These are phyloP conservation scores for Lactifluus volemus DNA, from an alignment of 768 basidiomycete species.

Conservation along the genomic window DNA sequence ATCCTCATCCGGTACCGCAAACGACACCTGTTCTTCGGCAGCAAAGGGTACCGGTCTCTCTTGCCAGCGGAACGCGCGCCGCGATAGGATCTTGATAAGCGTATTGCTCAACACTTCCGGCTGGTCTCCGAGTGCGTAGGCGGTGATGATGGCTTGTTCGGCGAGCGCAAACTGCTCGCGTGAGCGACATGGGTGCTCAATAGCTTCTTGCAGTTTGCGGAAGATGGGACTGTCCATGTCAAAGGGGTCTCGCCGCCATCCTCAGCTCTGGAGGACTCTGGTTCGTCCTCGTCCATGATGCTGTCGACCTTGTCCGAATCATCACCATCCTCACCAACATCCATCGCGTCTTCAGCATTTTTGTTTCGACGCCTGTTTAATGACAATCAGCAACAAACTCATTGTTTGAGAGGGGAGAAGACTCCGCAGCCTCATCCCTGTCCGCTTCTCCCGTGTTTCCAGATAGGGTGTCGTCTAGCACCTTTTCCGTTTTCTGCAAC, in stretches of 20 bases:
- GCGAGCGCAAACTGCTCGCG: constrained; percentile 97
- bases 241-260: constrained; percentile 43
- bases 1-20: constrained; percentile 33
- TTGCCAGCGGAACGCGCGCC: constrained; percentile 46
- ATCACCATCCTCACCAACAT: constrained; percentile 32
- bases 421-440: constrained; percentile 24
- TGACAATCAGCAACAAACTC: not conserved
- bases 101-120: constrained; percentile 77
- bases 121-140: constrained; percentile 90
- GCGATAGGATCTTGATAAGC: constrained; percentile 76
- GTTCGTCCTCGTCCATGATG: constrained; percentile 17
- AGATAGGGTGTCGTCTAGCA: constrained; percentile 52
- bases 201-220: constrained; percentile 67
- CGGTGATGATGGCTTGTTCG: constrained; percentile 93
- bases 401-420: not conserved
- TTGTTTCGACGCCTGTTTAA: not conserved
- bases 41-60: constrained; percentile 19
- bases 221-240: constrained; percentile 87
- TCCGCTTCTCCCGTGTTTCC: constrained; percentile 24
- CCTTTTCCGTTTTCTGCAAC: constrained; percentile 60
- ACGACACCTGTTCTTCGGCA: constrained; percentile 17
- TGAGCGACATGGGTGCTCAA: constrained; percentile 71
- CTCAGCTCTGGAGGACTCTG: constrained; percentile 24
- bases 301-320: constrained; percentile 32
- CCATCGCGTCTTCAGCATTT: constrained; percentile 42